These are phyloP conservation scores for Lepiota brunneoincarnata DNA, from an alignment of 768 basidiomycete genomes.

Conservation along the genomic window DNA sequence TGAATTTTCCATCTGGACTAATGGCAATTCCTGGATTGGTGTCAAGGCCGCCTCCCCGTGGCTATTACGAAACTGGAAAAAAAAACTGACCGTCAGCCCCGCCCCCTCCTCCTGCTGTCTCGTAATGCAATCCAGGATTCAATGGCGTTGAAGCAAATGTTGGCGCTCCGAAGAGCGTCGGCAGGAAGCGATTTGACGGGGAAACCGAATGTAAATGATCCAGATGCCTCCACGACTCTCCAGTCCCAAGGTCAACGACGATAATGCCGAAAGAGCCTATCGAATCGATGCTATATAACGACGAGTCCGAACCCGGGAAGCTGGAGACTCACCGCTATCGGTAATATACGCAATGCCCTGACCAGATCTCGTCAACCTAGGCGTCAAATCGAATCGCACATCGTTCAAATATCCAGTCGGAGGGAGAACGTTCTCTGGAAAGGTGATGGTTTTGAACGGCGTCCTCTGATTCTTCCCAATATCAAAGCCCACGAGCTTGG, in stretches of 20 bases:
- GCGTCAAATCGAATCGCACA: constrained; percentile 15
- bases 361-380: constrained; percentile 14
- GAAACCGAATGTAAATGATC: constrained; percentile 8
- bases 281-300: neutral
- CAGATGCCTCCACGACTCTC: constrained; percentile 17
- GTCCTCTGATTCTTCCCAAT: constrained; percentile 8
- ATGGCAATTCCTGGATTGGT: constrained; percentile 10
- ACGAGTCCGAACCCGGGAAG: neutral
- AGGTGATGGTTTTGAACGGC: constrained; percentile 17
- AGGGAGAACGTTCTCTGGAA: constrained; percentile 15
- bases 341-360: constrained; percentile 16
- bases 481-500: constrained; percentile 17
- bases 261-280: constrained; percentile 17
- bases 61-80: too few relatives aligned
- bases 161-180: constrained; percentile 14
- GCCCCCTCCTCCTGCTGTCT: constrained; percentile 13
- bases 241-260: constrained; percentile 17
- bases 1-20: constrained; percentile 13
- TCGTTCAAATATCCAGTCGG: constrained; percentile 18
- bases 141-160: constrained; percentile 11
- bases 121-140: constrained; percentile 11
- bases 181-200: constrained; percentile 10
- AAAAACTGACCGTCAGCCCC: constrained; percentile 10
- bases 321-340: constrained; percentile 13
- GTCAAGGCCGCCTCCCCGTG: neutral